These are phyloP conservation scores for Aspergillus ostianus DNA, from an alignment of 495 filamentous ascomycete genomes.

Conservation along the genomic window DNA sequence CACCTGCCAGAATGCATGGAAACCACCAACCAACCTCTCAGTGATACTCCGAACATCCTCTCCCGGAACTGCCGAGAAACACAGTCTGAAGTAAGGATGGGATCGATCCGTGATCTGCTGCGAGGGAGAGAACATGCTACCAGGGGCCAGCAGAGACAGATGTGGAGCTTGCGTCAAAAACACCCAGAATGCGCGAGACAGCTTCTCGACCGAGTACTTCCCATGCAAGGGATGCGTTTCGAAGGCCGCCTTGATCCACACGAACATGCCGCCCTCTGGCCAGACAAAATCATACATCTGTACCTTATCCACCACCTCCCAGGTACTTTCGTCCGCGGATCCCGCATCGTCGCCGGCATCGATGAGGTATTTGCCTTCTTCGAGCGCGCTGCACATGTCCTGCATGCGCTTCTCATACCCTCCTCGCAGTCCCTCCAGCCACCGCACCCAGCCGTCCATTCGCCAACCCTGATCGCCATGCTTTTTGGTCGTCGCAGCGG, in stretches of 20 bases:
- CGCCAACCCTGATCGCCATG: constrained; percentile 61
- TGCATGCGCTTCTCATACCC: constrained; percentile 82
- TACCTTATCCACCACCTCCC: constrained; percentile 64
- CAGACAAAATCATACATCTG: constrained; percentile 70
- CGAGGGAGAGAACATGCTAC: constrained; percentile 68
- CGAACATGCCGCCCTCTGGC: constrained; percentile 91
- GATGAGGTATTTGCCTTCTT: constrained; percentile 60
- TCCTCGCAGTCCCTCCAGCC: constrained; percentile 79
- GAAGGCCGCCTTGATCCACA: constrained; percentile 73
- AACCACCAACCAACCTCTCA: constrained; percentile 62
- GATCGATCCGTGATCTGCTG: constrained; percentile 47
- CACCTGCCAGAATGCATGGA: constrained; percentile 71
- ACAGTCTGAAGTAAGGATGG: constrained; percentile 71
- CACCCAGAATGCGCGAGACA: constrained; percentile 66
- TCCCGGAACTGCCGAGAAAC: constrained; percentile 79
- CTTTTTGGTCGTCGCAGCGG: constrained; percentile 20
- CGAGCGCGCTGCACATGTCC: constrained; percentile 67
- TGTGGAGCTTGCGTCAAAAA: constrained; percentile 68
- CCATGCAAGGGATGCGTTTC: constrained; percentile 67
- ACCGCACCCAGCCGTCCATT: constrained; percentile 82
- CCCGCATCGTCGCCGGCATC: constrained; percentile 36
- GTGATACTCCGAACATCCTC: constrained; percentile 61
- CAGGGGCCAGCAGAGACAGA: constrained; percentile 63
- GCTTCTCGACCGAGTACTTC: constrained; percentile 35
- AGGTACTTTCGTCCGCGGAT: constrained; percentile 50